These are phyloP conservation scores for Colletotrichum graminicola DNA, from an alignment of 2,329 filamentous ascomycete genomes.

Conservation along the genomic window DNA sequence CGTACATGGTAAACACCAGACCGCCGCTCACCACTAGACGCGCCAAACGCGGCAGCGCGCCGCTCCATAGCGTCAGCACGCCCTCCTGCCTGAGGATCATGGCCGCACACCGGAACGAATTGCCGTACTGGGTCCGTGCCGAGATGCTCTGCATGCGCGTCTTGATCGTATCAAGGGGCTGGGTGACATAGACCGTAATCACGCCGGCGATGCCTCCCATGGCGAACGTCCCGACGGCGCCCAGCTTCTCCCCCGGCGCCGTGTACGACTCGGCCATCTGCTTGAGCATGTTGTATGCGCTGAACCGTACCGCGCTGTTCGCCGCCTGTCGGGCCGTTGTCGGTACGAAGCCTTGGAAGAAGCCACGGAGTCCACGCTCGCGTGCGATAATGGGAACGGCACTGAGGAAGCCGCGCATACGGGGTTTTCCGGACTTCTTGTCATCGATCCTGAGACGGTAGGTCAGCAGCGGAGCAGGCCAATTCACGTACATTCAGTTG, in stretches of 20 bases:
- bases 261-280: slow-evolving; percentile 94
- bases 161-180: slow-evolving; percentile 92
- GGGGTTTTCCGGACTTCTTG: slow-evolving; percentile 85
- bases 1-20: slow-evolving; percentile 98
- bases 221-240: slow-evolving; percentile 86
- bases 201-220: slow-evolving; percentile 90
- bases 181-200: slow-evolving; percentile 86
- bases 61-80: slow-evolving; percentile 91
- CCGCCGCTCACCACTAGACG: slow-evolving; percentile 91
- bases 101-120: slow-evolving; percentile 85
- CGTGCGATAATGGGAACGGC: slow-evolving; percentile 88
- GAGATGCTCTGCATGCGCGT: slow-evolving; percentile 98
- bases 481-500: not conserved
- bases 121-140: slow-evolving; percentile 83
- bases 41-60: slow-evolving; percentile 86
- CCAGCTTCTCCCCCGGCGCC: slow-evolving; percentile 93
- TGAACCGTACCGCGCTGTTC: slow-evolving; percentile 92
- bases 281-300: slow-evolving; percentile 89
- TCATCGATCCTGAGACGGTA: slow-evolving; percentile 84
- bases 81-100: slow-evolving; percentile 92
- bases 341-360: slow-evolving; percentile 97
- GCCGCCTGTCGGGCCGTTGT: slow-evolving; percentile 95
- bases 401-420: slow-evolving; percentile 92
- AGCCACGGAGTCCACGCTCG: slow-evolving; percentile 89
- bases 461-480: slow-evolving; percentile 7